These are phyloP conservation scores for Dillenia suffruticosa DNA, from an alignment of 164 flowering plant species.

Conservation along the genomic window DNA sequence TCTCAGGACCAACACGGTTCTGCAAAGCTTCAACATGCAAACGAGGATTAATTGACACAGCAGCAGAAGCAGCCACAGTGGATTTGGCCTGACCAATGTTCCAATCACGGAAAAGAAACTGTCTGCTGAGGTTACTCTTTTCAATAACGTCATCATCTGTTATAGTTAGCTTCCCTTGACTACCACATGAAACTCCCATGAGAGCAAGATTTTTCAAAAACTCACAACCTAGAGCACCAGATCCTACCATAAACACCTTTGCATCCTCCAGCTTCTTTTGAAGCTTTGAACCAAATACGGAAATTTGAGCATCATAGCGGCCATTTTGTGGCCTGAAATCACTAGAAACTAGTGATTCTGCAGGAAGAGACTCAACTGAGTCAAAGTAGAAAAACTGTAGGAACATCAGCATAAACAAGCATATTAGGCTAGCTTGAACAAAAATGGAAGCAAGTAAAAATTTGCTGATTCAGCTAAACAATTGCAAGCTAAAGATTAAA, in stretches of 20 bases:
- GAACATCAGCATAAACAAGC: conserved; percentile 4
- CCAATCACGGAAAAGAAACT: conserved; percentile 92
- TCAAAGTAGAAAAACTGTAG: conserved; percentile 84
- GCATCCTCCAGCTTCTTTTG: conserved; percentile 83
- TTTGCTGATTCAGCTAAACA: too few species aligned
- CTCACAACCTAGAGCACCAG: conserved; percentile 96
- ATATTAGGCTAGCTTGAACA: not conserved
- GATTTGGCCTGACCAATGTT: conserved; percentile 94
- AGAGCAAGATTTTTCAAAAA: conserved; percentile 76
- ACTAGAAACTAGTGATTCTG: conserved; percentile 48
- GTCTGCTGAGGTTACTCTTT: conserved; percentile 89
- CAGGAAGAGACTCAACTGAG: conserved; percentile 77
- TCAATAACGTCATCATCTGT: conserved; percentile 96
- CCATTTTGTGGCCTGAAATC: conserved; percentile 63
- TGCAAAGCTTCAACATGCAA: conserved; percentile 73
- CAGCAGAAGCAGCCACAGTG: conserved; percentile 86
- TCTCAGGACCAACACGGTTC: conserved; percentile 76
- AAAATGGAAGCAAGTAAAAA: not conserved
- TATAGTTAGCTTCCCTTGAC: conserved; percentile 58
- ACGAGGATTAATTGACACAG: conserved; percentile 48
- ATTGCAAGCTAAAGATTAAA: too few species aligned
- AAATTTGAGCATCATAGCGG: conserved; percentile 88
- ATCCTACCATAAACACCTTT: conserved; percentile 68
- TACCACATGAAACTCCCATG: conserved; percentile 78
- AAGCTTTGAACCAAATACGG: conserved; percentile 79